These are phyloP conservation scores for Tardiomyces blankii DNA, from an alignment of 1,139 yeast species.

Conservation along the genomic window DNA sequence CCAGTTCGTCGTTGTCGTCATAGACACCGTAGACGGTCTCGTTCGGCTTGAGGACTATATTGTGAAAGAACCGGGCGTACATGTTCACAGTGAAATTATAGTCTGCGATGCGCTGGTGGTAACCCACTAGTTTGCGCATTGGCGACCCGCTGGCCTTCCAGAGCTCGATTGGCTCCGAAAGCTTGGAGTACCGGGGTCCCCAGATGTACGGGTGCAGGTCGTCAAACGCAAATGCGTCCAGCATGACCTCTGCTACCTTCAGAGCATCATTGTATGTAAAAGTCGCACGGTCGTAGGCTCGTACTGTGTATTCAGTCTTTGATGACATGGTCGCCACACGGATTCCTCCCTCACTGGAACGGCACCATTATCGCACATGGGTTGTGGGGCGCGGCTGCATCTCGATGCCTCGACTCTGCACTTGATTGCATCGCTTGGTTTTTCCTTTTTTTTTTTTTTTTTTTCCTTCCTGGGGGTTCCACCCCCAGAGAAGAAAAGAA, in stretches of 20 bases:
- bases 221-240: constrained; percentile 7
- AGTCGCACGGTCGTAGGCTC: not conserved
- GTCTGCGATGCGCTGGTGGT: not conserved
- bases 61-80: not conserved
- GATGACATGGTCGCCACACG: no score
- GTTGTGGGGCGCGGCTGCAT: no score
- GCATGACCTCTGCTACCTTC: constrained; percentile 6
- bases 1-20: not conserved
- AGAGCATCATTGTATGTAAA: constrained; percentile 6
- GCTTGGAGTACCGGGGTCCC: constrained; percentile 5
- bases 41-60: not conserved
- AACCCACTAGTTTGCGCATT: not conserved
- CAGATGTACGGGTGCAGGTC: constrained; percentile 7
- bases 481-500: no score
- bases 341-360: no score
- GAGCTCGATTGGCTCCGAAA: not conserved
- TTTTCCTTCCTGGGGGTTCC: no score
- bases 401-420: no score
- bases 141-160: not conserved
- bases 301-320: not conserved
- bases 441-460: no score
- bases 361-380: no score
- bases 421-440: no score
- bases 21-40: not conserved
- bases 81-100: not conserved